Evolutionary conservation across 208 protist genomes (phyloP), one percentile per base, ranked within the genome.

Genomic region (Wallacemonas collosoma): DNA sequence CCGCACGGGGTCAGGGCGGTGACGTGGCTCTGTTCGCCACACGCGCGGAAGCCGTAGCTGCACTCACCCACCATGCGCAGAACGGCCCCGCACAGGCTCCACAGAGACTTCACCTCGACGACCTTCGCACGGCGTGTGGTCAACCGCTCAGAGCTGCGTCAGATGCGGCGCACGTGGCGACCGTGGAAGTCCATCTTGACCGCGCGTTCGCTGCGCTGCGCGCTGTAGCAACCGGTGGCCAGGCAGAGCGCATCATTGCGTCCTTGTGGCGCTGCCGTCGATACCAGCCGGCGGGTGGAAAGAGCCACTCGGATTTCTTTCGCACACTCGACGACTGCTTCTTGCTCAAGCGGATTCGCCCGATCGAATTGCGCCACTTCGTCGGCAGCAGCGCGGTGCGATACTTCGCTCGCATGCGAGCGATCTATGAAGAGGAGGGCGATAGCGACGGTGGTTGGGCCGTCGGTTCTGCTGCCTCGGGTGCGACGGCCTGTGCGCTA

Each of bases 311-410:
- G 1, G 69, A 70, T 45, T 96, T 94, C 68, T 92, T 85, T 60
- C 57, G 84, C 17, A 94, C 88, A 26, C 65, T 79, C 1, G 91
- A 96, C 64, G 82, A 73, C 3, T 74, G 83, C 6, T 89, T 91
- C 58, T 61, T 96, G 44, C 54, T 96, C 50, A 96, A 96, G 72
- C 75, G 79, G 15, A 68, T 96, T 40, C 94, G 93, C 67, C 77
- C 80, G 53, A 80, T 76, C 54, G 91, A 96, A 70, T 71, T 93
- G 62, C 71, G 74, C 2, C 84, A 96, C 73, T 93, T 96, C 71
- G 76, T 83, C 58, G 72, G 53, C 36, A 48, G 63, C 66, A 80
- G 74, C 62, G 82, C 75, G 3, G 68, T 82, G 38, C 67, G 73
- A 11, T 93, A 94, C 73, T 93, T 96, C 78, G 26, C 40, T 1